Evolutionary conservation across 108 stramenopile genomes (phyloP).

Genomic region (Chaetoceros muelleri): DNA sequence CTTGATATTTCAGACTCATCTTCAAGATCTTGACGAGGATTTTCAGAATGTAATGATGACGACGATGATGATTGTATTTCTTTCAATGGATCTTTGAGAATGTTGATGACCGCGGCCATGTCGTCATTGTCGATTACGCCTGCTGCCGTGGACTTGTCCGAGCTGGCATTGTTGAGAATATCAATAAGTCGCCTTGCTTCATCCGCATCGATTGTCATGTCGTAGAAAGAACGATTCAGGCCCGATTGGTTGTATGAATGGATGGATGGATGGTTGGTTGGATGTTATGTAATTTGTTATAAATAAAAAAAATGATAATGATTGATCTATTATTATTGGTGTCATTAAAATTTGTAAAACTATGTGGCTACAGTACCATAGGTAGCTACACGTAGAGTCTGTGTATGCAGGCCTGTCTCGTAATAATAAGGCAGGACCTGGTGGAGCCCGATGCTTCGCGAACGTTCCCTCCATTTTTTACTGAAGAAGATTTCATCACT

Average conservation of each 20-base stretch:
- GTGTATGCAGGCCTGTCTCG: neutral
- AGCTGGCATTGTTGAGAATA: neutral
- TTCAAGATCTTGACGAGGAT: neutral
- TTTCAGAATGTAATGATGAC: too few relatives aligned
- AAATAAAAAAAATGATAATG: neutral
- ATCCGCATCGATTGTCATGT: neutral
- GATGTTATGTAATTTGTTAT: neutral
- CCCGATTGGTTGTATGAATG: neutral
- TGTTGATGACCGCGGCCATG: neutral
- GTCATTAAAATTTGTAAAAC: neutral
- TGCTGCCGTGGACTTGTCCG: neutral
- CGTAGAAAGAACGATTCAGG: neutral
- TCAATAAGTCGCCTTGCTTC: neutral
- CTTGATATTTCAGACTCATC: neutral
- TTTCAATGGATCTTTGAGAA: too few relatives aligned
- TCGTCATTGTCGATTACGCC: neutral
- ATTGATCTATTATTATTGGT: neutral
- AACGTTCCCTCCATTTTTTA: constrained; percentile 44
- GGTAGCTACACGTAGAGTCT: constrained; percentile 13
- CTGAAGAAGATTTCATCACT: constrained; percentile 18
- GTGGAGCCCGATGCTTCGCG: constrained; percentile 27
- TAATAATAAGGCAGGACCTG: constrained; percentile 18
- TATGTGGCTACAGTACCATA: neutral
- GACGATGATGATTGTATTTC: too few relatives aligned
- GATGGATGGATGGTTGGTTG: neutral